These are phyloP conservation scores for Globisporangium radiosum DNA, from an alignment of 352 stramenopile species.

Conservation along the genomic window DNA sequence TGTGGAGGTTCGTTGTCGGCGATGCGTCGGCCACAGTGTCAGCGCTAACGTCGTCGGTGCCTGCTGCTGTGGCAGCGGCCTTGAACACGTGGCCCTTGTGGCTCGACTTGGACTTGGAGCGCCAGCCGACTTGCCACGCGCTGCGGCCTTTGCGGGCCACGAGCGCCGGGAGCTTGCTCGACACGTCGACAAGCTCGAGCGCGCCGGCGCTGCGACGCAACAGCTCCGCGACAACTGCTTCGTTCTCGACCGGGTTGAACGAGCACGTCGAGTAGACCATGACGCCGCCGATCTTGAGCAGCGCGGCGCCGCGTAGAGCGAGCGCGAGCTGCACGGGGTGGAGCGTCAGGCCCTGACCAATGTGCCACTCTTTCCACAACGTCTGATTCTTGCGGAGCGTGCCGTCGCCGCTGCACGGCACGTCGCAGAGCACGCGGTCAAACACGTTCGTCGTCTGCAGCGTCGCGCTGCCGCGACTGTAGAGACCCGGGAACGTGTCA, in stretches of 20 bases:
- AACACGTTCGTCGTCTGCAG: constrained; percentile 87
- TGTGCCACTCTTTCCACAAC: constrained; percentile 93
- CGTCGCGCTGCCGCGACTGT: constrained; percentile 20
- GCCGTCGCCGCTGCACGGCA: constrained; percentile 97
- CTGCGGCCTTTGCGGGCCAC: constrained; percentile 41
- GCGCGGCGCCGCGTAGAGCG: constrained; percentile 81
- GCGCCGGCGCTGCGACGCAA: constrained; percentile 82
- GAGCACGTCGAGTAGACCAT: constrained; percentile 98
- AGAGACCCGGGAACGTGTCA: constrained; percentile 91
- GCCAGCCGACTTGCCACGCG: constrained; percentile 75
- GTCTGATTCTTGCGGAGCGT: constrained; percentile 97
- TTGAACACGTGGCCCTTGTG: constrained; percentile 76
- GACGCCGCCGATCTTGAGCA: constrained; percentile 87
- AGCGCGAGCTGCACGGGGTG: constrained; percentile 93
- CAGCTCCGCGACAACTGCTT: constrained; percentile 96
- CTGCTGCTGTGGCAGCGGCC: not conserved
- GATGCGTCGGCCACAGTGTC: not conserved
- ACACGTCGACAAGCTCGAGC: constrained; percentile 89
- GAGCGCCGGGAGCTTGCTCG: constrained; percentile 48
- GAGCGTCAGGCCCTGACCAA: constrained; percentile 86
- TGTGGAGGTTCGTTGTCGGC: constrained; percentile 29
- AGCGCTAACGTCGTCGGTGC: not conserved
- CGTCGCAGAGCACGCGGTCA: constrained; percentile 97
- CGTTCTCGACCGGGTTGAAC: constrained; percentile 98
- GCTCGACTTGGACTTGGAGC: constrained; percentile 83